Evolutionary conservation across 495 filamentous ascomycete species (phyloP), one percentile per base, ranked within the genome.

Genomic region (Elasticomyces elasticus): DNA sequence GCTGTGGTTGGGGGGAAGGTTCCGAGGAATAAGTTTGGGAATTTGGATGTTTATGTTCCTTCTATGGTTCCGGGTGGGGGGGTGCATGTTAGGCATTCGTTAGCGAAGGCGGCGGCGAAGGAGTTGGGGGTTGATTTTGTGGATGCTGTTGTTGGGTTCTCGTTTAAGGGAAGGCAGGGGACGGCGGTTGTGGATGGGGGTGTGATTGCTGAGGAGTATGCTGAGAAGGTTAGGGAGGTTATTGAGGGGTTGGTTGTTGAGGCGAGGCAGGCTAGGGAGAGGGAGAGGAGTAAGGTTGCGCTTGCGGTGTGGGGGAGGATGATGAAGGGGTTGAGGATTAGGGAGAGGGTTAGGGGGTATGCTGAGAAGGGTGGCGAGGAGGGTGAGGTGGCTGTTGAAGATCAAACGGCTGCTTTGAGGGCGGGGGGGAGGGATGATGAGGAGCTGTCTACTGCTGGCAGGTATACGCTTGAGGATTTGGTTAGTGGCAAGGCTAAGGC

Each of bases 41-140:
- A 99, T 60, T 62, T 97, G 38, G 92, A 97, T 64, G 62, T 97
- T 23, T 97, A 91, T 64, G 87, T 92, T 10, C 85, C 90, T 0
- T 88, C 80, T 56, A 99, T 99, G 92, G 73, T 96, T 7, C 92
- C 92, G 0, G 66, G 74, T 13, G 94, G 92, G 13, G 92, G 83
- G 0, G 73, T 76, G 33, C 87, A 99, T 64, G 72, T 89, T 48
- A 71, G 66, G 42, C 76, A 84, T 61, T 74, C 80, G 24, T 74
- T 83, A 30, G 82, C 86, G n/a, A 72, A 76, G 5, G 76, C 76
- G 33, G 89, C 90, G 0, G 88, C 88, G 20, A 79, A 76, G 49
- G 72, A 94, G 7, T 63, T 96, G 2, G 85, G 86, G 0, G 74
- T 97, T 30, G 91, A 97, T 68, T 94, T 83, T 59, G 86, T 86